Base-by-base conservation (phyloP, 495 filamentous ascomycete genomes). In the Evansstolkia leycettana region DNA sequence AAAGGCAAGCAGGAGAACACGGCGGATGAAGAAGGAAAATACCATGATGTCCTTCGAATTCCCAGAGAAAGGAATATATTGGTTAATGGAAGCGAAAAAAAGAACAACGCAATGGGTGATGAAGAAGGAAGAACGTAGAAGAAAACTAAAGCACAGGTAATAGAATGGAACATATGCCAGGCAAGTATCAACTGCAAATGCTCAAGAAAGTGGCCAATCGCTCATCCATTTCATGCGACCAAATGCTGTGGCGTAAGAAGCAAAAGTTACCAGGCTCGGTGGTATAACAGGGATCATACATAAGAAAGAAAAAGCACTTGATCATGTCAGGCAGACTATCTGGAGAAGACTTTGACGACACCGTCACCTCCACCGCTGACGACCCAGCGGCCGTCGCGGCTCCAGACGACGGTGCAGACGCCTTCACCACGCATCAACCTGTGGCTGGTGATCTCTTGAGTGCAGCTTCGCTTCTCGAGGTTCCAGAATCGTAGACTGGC, bases 301-400 rank as follows among this genome's bases (percentile, higher is more conserved):
- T n/a, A 33, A 31, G 27, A 43, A 37, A 38, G 43, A 48, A 37
- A 39, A 45, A 26, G 37, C 31, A 20, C 38, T 52, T 31, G 38
- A 39, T 35, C 39, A 27, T 10, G 24, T 38, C 33, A n/a, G n/a
- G n/a, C 45, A 37, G 38, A 36, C 57, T 45, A 78, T 56, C 78
- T 58, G 28, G 82, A 78, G 69, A 94, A 94, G 37, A 96, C 90
- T 65, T 95, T 98, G 29, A 93, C 90, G 13, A 93, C 78, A 2
- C 90, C 92, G 54, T 98, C 90, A n/a, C 90, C 90, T 13, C 90
- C 90, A 7, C 78, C 92, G 42, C 82, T 85, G 39, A 98, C 85
- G 25, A 96, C 88, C 81, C 86, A 88, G 39, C 83, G 70, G 24
- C 89, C 88, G 46, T 98, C 90, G 43, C 83, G 77, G 50, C 83